phyloP scores from a whole-genome alignment of 2,329 filamentous ascomycete genomes.

The Graphilbum ipis-grandicollis region DNA sequence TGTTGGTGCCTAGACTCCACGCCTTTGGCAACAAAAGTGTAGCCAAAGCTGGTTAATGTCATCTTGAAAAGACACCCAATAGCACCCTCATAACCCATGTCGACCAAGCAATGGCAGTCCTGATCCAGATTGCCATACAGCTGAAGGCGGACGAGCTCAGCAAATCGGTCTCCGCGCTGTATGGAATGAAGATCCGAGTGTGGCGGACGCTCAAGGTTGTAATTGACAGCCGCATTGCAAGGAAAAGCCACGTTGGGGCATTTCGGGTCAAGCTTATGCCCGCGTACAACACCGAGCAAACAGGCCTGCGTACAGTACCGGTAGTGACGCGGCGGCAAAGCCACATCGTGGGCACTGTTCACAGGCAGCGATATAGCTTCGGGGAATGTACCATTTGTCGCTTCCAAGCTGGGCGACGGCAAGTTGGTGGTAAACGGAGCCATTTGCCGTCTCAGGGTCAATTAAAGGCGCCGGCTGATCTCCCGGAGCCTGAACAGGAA shows the following conservation, averaged over 20 bases:
- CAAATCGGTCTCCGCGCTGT: neutral
- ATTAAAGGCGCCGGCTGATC: neutral
- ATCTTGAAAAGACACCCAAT: constrained; percentile 5
- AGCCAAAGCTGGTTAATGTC: constrained; percentile 4
- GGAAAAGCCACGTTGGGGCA: constrained; percentile 1
- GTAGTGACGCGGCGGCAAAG: neutral
- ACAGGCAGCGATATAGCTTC: neutral
- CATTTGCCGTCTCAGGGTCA: neutral
- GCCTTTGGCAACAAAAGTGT: constrained; percentile 8
- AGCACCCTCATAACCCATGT: neutral
- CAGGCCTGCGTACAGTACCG: constrained; percentile 1
- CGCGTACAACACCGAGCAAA: neutral
- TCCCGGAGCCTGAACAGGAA: neutral
- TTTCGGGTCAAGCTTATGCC: neutral
- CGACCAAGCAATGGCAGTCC: constrained; percentile 1
- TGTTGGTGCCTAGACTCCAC: neutral
- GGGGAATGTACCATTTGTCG: too few species aligned
- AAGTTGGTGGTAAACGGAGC: neutral
- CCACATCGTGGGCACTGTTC: neutral
- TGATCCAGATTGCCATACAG: neutral
- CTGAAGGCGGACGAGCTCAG: neutral
- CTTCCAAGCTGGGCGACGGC: neutral
- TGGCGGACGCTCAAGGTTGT: neutral
- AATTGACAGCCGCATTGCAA: neutral
- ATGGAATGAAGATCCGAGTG: neutral